Evolutionary conservation across 805 yeast genomes (phyloP).

Genomic region (Isabelozyma pseudorhagii): DNA sequence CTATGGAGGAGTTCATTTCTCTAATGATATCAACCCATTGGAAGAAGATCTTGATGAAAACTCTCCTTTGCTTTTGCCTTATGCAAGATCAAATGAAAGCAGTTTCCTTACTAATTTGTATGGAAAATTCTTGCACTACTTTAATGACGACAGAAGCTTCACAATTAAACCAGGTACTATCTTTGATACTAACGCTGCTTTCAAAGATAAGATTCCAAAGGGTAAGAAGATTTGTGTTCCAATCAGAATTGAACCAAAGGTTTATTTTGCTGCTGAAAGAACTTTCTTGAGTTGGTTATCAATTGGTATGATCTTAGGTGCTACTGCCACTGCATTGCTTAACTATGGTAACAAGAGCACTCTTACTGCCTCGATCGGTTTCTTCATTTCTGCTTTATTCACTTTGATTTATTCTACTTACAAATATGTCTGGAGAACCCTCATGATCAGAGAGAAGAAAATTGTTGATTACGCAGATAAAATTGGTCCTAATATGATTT

Average conservation of each 20-base stretch:
- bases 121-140: conserved; percentile 36
- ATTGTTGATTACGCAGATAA: conserved; percentile 85
- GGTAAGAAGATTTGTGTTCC: conserved; percentile 92
- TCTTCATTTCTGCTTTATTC: conserved; percentile 73
- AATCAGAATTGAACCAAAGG: conserved; percentile 96
- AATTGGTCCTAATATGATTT: conserved; percentile 81
- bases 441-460: conserved; percentile 76
- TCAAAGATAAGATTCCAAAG: conserved; percentile 68
- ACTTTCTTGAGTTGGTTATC: conserved; percentile 93
- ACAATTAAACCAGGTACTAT: conserved; percentile 44
- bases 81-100: conserved; percentile 14
- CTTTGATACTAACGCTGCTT: conserved; percentile 40
- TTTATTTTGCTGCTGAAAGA: conserved; percentile 97
- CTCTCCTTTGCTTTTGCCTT: conserved; percentile 42
- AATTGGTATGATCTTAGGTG: conserved; percentile 82
- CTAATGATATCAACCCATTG: conserved; percentile 43
- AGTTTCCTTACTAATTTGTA: conserved; percentile 28
- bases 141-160: conserved; percentile 45
- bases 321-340: conserved; percentile 81
- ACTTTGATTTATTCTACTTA: conserved; percentile 71
- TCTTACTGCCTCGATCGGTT: conserved; percentile 80
- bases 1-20: conserved; percentile 38
- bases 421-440: conserved; percentile 77
- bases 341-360: conserved; percentile 78
- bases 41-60: conserved; percentile 50